Conservation (phyloP, 192 early-diverging fungal species). For the Coemansia sp. region DNA sequence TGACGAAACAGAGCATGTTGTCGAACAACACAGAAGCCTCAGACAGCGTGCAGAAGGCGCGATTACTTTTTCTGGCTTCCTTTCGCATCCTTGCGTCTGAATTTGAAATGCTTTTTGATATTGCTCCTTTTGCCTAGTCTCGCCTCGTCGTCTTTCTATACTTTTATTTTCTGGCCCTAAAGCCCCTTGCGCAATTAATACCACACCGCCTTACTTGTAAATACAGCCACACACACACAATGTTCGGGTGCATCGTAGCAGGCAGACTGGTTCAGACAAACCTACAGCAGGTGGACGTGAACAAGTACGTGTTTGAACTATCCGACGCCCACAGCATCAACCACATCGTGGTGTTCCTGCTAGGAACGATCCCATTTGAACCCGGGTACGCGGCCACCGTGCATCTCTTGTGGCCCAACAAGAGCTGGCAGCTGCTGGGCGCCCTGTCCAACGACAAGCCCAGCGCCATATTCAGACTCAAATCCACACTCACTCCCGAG, state of each 20-base stretch:
- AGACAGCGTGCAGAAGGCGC: no score
- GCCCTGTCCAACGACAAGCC: conserved; percentile 82
- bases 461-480: conserved; percentile 77
- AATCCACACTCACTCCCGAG: conserved; percentile 19
- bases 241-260: conserved; percentile 94
- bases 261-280: conserved; percentile 91
- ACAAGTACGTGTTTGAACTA: conserved; percentile 89
- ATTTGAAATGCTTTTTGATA: no score
- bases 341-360: conserved; percentile 92
- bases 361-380: conserved; percentile 84
- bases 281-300: conserved; percentile 81
- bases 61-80: no score
- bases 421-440: conserved; percentile 75
- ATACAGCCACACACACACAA: conserved; percentile 15
- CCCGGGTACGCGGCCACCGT: conserved; percentile 90
- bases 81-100: no score
- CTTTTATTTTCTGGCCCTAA: no score
- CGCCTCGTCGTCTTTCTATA: not conserved
- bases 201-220: no score
- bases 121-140: not conserved
- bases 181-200: no score
- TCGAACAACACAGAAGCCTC: no score
- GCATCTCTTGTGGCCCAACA: conserved; percentile 86
- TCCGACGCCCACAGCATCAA: conserved; percentile 83
- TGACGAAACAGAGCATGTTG: no score